Evolutionary conservation across 768 basidiomycete species (phyloP).

Genomic region (Dacryopinax primogenitus): DNA sequence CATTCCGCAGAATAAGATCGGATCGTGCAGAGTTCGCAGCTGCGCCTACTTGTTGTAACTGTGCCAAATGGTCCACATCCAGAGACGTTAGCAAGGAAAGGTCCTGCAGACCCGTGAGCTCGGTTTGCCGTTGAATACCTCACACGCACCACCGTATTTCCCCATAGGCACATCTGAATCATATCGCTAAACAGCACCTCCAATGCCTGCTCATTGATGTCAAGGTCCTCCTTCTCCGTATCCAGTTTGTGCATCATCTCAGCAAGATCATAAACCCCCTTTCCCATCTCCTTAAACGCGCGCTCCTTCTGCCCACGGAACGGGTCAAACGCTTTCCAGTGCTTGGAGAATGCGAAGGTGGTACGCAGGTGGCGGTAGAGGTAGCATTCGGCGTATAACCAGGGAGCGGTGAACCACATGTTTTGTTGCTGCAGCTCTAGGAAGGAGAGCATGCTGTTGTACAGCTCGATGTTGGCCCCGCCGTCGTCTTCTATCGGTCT

Average conservation of each 20-base stretch:
- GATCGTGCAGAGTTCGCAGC: slow-evolving; percentile 68
- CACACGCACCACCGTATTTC: slow-evolving; percentile 70
- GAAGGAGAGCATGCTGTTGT: slow-evolving; percentile 56
- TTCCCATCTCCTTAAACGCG: slow-evolving; percentile 65
- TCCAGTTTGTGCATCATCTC: slow-evolving; percentile 56
- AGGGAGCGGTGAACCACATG: slow-evolving; percentile 86
- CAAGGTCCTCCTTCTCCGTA: slow-evolving; percentile 34
- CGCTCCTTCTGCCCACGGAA: slow-evolving; percentile 68
- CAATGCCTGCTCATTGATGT: slow-evolving; percentile 41
- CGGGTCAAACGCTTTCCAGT: slow-evolving; percentile 72
- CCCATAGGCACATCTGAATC: slow-evolving; percentile 88
- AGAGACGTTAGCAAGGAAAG: slow-evolving; percentile 80
- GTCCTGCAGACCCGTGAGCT: slow-evolving; percentile 41
- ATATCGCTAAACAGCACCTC: slow-evolving; percentile 64
- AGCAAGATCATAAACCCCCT: slow-evolving; percentile 68
- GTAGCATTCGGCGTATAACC: slow-evolving; percentile 88
- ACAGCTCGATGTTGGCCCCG: slow-evolving; percentile 52
- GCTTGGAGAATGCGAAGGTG: slow-evolving; percentile 49
- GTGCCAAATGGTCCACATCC: slow-evolving; percentile 65
- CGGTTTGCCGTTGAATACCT: not conserved
- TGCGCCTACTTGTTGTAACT: slow-evolving; percentile 68
- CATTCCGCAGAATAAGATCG: slow-evolving; percentile 71
- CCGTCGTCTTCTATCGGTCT: slow-evolving; percentile 68
- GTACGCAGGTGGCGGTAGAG: slow-evolving; percentile 78
- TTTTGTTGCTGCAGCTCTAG: slow-evolving; percentile 38